A percentile compares a stretch with the other conserved stretches of the same genome.
Conservation (phyloP, 2,329 filamentous ascomycete genomes). For the Colletotrichum echinochloae region DNA sequence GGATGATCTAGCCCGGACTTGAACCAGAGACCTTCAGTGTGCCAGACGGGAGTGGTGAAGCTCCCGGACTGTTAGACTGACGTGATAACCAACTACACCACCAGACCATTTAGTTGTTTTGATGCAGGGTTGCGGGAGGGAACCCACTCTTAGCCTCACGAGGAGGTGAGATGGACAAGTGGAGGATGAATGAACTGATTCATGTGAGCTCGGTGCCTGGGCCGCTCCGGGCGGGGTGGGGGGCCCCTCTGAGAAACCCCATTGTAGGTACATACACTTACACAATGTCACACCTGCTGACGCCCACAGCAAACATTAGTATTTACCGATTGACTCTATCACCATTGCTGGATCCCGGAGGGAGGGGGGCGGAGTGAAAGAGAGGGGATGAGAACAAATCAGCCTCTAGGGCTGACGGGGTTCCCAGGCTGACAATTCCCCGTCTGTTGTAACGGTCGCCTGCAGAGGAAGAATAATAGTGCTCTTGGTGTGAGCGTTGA, state of each 20-base stretch:
- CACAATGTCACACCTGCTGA: no score
- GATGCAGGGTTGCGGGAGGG: rapidly evolving
- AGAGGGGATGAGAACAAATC: no score
- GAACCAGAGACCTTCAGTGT: slow-evolving; percentile 37
- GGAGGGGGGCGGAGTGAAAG: no score
- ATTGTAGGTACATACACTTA: not conserved
- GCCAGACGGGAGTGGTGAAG: not conserved
- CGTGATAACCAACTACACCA: slow-evolving; percentile 61
- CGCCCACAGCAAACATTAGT: no score
- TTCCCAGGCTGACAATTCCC: no score
- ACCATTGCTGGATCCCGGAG: no score
- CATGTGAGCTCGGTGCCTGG: not conserved
- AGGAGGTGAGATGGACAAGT: not conserved
- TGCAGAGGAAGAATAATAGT: no score
- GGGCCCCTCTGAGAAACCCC: no score
- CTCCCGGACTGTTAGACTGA: slow-evolving; percentile 56
- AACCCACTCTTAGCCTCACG: slow-evolving; percentile 5
- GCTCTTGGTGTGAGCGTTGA: no score
- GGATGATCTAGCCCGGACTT: slow-evolving; percentile 29
- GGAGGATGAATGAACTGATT: not conserved
- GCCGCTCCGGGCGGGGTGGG: not conserved
- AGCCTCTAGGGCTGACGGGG: no score
- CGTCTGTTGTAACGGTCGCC: no score
- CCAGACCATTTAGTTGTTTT: slow-evolving; percentile 23
- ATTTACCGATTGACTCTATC: no score